Percentiles rank a stretch among this genome's conserved stretches.
These are phyloP conservation scores for Mucor piriformis DNA, from an alignment of 371 early-diverging fungal genomes.

Conservation along the genomic window DNA sequence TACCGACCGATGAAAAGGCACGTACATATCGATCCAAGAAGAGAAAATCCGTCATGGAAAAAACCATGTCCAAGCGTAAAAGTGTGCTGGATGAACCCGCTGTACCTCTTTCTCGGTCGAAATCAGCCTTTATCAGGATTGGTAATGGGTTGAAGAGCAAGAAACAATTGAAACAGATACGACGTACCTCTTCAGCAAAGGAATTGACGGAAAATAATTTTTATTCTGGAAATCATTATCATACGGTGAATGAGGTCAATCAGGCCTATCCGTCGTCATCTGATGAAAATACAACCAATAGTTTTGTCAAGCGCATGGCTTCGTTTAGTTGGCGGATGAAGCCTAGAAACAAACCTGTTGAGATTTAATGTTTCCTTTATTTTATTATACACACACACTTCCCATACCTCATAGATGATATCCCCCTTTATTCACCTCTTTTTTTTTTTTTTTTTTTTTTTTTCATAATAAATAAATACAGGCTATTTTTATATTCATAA, in stretches of 20 bases:
- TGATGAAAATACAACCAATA: slow-evolving; percentile 9
- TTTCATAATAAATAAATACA: neutral
- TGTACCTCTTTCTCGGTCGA: slow-evolving; percentile 6
- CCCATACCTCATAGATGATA: neutral
- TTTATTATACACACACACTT: neutral
- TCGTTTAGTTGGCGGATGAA: slow-evolving; percentile 38
- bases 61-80: slow-evolving; percentile 34
- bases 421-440: neutral
- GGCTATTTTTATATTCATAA: neutral
- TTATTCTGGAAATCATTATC: slow-evolving; percentile 9
- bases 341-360: slow-evolving; percentile 22
- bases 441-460: slow-evolving; percentile 3
- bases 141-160: slow-evolving; percentile 31
- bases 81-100: slow-evolving; percentile 14
- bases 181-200: slow-evolving; percentile 28
- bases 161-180: slow-evolving; percentile 20
- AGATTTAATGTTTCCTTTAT: slow-evolving; percentile 13
- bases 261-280: neutral
- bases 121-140: slow-evolving; percentile 40
- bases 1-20: neutral
- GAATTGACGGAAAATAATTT: neutral
- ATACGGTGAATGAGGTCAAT: slow-evolving; percentile 9
- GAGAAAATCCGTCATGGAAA: slow-evolving; percentile 45
- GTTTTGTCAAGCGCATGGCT: slow-evolving; percentile 47
- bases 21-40: slow-evolving; percentile 31